A percentile compares a stretch with the other conserved stretches of the same genome.
Evolutionary conservation across 169 alveolate species (phyloP).

Genomic region (Besnoitia besnoiti): DNA sequence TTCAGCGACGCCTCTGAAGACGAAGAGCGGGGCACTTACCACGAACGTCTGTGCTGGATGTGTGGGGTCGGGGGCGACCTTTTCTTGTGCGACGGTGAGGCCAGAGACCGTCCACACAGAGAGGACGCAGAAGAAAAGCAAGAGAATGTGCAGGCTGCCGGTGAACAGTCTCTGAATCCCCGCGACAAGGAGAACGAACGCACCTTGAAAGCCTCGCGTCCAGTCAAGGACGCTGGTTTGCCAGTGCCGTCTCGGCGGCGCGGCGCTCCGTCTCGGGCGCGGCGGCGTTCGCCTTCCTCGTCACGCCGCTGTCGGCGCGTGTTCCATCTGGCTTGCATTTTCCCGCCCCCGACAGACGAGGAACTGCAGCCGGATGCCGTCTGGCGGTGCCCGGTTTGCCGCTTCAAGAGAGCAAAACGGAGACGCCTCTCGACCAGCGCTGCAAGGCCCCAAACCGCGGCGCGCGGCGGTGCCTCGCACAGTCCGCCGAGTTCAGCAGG

Average conservation of each 20-base stretch:
- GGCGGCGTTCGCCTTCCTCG: background rate
- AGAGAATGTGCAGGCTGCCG: too few species aligned
- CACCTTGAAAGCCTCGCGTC: too few species aligned
- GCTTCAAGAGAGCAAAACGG: background rate
- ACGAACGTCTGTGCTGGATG: conserved; percentile 34
- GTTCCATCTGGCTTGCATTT: conserved; percentile 23
- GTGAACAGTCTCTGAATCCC: too few species aligned
- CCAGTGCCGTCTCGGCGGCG: too few species aligned
- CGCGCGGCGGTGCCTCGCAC: too few species aligned
- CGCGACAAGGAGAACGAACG: too few species aligned
- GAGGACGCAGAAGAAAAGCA: background rate
- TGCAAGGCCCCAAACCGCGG: too few species aligned
- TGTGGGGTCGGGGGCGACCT: conserved; percentile 40
- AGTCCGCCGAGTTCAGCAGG: too few species aligned
- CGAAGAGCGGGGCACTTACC: conserved; percentile 25
- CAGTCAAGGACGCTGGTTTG: too few species aligned
- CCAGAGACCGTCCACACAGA: background rate
- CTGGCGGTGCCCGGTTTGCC: conserved; percentile 27
- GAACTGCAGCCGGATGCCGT: conserved; percentile 20
- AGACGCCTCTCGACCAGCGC: background rate
- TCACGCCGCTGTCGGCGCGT: conserved; percentile 26
- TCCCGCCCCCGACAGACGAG: conserved; percentile 22
- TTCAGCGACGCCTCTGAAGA: background rate
- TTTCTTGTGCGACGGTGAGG: conserved; percentile 35
- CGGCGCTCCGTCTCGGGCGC: background rate